Base-by-base conservation (phyloP, 2,329 filamentous ascomycete species). In the Fusarium secorum region DNA sequence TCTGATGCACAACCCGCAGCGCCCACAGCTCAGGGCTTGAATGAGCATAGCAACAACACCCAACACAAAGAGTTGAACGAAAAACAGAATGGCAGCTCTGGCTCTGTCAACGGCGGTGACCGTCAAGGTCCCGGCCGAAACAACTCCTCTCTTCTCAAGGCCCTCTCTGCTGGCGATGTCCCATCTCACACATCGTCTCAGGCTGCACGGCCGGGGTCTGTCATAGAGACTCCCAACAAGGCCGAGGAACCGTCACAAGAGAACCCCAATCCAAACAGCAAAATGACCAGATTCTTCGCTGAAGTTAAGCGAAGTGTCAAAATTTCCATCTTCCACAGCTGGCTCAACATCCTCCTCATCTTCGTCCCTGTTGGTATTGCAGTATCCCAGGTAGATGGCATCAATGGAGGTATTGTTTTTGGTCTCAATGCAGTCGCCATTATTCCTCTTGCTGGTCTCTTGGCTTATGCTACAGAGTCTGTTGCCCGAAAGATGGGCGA, bases 331-430 rank as follows among this genome's bases (percentile, higher is more conserved):
- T 86, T 90, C 45, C 89, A 93, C 78, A 94, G 90, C 83, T 94
- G 91, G 88, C 84, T 95, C 83, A 95, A 96, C 78, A 75, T 93
- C 59, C 83, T 95, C 72, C 84, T 95, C 69, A 81, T 95, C 59
- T 94, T 94, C 77, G 93, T 95, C 33, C 93, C 93, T 11, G 85
- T 93, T 57, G 93, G 93, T 74, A 95, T 96, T 75, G 85, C 86
- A 64, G 85, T 90, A 61, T 85, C 91, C 60, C 83, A 86, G 60
- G 79, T 89, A 32, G 77, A 81, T 14, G 83, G 84, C 66, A 76
- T 89, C 59, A 85, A 85, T 58, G 87, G 90, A 24, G 90, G 86
- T 45, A 81, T 92, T 62, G 83, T 92, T 66, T 94, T 94, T 78
- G 90, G 87, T 63, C 86, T 93, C 83, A 94, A 94, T 78, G 90